Percentiles rank a stretch among this genome's conserved stretches.
Conservation (phyloP, 164 flowering plant species). For the Vitis amurensis region DNA sequence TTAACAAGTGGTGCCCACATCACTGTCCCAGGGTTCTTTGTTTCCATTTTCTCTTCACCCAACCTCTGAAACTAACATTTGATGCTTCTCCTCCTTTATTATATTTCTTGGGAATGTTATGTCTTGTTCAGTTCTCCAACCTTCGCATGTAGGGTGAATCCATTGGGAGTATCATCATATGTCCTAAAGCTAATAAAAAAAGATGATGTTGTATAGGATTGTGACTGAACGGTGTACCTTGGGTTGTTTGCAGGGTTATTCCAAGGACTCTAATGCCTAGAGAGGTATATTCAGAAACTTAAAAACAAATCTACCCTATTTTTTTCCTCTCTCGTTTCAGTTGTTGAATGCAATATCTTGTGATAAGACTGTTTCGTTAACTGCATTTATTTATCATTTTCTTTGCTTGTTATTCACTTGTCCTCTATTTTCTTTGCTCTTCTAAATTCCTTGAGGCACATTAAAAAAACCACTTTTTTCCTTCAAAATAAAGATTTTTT, state of each 20-base stretch:
- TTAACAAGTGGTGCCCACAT: not conserved
- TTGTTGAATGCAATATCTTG: not conserved
- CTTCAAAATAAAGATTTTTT: too few relatives aligned
- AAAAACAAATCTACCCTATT: not conserved
- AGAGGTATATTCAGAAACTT: slow-evolving; percentile 55
- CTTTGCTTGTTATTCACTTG: too few relatives aligned
- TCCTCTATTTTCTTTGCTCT: too few relatives aligned
- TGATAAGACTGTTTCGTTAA: not conserved
- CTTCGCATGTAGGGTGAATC: not conserved
- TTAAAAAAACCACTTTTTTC: too few relatives aligned
- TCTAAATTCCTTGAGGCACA: not conserved
- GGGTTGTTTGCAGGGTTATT: slow-evolving; percentile 64
- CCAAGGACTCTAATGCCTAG: slow-evolving; percentile 80
- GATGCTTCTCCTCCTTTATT: not conserved
- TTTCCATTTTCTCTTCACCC: not conserved
- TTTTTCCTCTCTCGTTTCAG: too few relatives aligned
- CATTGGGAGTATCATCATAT: too few relatives aligned
- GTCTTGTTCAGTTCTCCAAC: not conserved
- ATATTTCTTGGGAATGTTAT: not conserved
- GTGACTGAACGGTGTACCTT: slow-evolving; percentile 1
- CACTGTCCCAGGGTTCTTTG: not conserved
- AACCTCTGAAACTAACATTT: not conserved
- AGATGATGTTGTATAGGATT: not conserved
- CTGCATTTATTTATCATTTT: too few relatives aligned
- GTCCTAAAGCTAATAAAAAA: too few relatives aligned